These are phyloP conservation scores for Rhododendron griersonianum DNA, from an alignment of 148 eudicot genomes.

Conservation along the genomic window DNA sequence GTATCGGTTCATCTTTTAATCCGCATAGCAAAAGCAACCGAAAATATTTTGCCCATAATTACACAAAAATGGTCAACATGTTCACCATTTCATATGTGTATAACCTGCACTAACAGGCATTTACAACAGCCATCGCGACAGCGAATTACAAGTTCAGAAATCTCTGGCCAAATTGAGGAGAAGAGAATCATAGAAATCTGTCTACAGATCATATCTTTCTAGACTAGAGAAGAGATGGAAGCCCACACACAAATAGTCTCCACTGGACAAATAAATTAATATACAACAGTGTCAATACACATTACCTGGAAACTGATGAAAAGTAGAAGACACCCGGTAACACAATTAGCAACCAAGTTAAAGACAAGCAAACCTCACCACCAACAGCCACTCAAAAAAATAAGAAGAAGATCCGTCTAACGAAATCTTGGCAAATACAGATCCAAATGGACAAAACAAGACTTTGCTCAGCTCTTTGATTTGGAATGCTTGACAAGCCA, in stretches of 20 bases:
- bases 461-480: conserved; percentile 58
- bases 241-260: background rate
- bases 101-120: background rate
- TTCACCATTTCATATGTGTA: background rate
- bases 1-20: too few species aligned
- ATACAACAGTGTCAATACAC: conserved; percentile 8
- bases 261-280: conserved; percentile 10
- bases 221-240: background rate
- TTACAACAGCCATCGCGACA: background rate
- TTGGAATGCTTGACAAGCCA: conserved; percentile 99
- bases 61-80: background rate
- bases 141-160: background rate
- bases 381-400: background rate
- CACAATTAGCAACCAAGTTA: conserved; percentile 9
- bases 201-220: background rate
- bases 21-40: too few species aligned
- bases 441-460: conserved; percentile 21
- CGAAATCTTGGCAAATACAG: conserved; percentile 11
- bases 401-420: background rate
- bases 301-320: background rate
- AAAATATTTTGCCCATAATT: background rate
- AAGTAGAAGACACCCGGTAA: background rate
- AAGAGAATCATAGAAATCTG: background rate
- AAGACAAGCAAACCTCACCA: conserved; percentile 15
- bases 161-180: background rate